phyloP scores from a whole-genome alignment of 371 early-diverging fungal species.

The Parasitella parasitica region DNA sequence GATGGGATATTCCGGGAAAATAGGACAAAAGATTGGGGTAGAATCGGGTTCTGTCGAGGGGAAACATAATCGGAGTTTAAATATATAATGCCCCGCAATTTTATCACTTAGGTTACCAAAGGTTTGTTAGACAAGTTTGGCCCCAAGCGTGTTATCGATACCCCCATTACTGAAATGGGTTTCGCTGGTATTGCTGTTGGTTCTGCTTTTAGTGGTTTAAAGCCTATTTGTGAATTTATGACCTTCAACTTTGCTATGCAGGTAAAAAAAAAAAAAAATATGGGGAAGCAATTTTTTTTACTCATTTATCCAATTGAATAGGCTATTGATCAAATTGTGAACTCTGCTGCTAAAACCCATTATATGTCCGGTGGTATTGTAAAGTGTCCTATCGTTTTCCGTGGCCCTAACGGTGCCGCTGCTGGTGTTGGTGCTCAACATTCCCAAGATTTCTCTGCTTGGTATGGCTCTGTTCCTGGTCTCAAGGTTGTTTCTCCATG shows the following conservation, averaged over 20 bases:
- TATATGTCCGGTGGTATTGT: conserved; percentile 98
- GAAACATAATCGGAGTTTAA: conserved; percentile 17
- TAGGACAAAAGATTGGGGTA: conserved; percentile 45
- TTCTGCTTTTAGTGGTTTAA: conserved; percentile 93
- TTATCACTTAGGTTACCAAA: conserved; percentile 82
- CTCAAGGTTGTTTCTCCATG: conserved; percentile 99
- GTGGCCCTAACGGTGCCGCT: conserved; percentile 99
- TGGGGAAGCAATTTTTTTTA: neutral
- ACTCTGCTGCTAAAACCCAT: conserved; percentile 98
- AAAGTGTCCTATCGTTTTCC: conserved; percentile 96
- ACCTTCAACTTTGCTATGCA: conserved; percentile 99
- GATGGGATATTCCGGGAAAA: conserved; percentile 47
- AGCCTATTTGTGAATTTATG: conserved; percentile 99
- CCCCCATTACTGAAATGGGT: conserved; percentile 99
- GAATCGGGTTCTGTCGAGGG: conserved; percentile 24
- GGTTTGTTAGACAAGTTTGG: conserved; percentile 98
- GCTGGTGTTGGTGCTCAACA: conserved; percentile 99
- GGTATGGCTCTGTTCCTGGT: conserved; percentile 98
- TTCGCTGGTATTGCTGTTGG: conserved; percentile 99
- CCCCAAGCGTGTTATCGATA: conserved; percentile 96
- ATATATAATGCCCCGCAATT: conserved; percentile 1
- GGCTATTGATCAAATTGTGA: conserved; percentile 99
- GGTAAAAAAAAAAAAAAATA: conserved; percentile 46
- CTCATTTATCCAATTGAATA: conserved; percentile 26
- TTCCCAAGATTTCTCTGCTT: conserved; percentile 98